Evolutionary conservation across 83 land plant genomes (phyloP).

Genomic region (Picea abies): DNA sequence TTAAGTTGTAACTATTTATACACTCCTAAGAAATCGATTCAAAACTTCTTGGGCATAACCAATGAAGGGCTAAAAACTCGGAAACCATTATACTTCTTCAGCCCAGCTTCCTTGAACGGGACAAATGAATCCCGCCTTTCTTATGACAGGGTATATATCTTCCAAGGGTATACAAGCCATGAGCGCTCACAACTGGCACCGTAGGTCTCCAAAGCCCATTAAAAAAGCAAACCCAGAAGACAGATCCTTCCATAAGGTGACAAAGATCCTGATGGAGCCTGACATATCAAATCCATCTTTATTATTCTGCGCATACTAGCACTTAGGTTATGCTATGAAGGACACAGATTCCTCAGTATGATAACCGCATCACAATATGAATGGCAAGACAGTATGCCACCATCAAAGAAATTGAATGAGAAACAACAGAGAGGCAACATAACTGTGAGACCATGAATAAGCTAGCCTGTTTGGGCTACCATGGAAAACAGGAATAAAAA

Average conservation of each 20-base stretch:
- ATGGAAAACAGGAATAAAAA: neutral
- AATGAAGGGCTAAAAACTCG: neutral
- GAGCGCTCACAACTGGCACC: neutral
- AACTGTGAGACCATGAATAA: too few relatives aligned
- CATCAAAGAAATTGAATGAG: neutral
- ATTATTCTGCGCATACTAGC: too few relatives aligned
- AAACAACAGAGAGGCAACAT: neutral
- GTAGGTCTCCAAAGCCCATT: neutral
- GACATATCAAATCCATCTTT: too few relatives aligned
- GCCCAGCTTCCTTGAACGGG: neutral
- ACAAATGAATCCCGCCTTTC: neutral
- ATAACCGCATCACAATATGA: neutral
- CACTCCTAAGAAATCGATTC: neutral
- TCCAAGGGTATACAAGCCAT: too few relatives aligned
- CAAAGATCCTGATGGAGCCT: neutral
- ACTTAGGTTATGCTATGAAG: neutral
- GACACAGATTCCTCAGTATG: neutral
- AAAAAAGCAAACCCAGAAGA: neutral
- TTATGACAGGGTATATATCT: neutral
- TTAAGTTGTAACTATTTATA: neutral
- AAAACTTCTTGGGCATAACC: neutral
- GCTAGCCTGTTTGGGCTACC: neutral
- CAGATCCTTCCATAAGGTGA: neutral
- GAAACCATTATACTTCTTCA: neutral
- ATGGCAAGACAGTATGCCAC: neutral